A percentile compares a stretch with the other conserved stretches of the same genome.
These are phyloP conservation scores for Cystofilobasidium bisporidii DNA, from an alignment of 768 basidiomycete species.

Conservation along the genomic window DNA sequence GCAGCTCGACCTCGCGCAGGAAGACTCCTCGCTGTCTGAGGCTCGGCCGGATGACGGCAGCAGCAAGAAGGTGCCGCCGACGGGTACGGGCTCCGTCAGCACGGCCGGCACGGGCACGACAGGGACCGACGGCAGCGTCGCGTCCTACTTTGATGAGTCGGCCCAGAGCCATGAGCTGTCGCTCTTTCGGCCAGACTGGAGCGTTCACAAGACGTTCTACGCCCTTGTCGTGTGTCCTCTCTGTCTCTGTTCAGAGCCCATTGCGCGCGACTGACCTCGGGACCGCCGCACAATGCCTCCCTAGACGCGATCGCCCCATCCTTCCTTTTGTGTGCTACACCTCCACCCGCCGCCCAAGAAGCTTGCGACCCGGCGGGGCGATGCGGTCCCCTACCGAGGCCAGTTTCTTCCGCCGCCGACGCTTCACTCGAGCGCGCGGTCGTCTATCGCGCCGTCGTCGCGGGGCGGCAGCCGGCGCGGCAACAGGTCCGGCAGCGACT, in stretches of 20 bases:
- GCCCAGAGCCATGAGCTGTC: conserved; percentile 8
- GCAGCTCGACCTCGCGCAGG: neutral
- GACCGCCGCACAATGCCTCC: neutral
- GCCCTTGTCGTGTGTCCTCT: conserved; percentile 14
- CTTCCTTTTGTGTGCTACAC: conserved; percentile 21
- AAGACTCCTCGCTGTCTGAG: neutral
- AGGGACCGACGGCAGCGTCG: neutral
- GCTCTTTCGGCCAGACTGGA: conserved; percentile 10
- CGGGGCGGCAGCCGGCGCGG: neutral
- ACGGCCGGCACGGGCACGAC: neutral
- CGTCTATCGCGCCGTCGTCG: neutral
- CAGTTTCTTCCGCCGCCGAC: conserved; percentile 8
- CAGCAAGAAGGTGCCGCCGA: neutral
- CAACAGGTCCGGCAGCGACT: neutral
- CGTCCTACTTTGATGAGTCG: conserved; percentile 10
- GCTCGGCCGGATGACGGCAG: neutral
- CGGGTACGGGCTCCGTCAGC: neutral
- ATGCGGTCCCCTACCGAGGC: neutral
- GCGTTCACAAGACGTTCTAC: conserved; percentile 1
- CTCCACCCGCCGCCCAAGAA: conserved; percentile 23
- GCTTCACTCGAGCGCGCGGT: conserved; percentile 3
- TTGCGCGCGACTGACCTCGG: neutral
- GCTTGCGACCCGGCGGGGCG: neutral
- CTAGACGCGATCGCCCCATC: conserved; percentile 13
- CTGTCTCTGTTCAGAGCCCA: neutral